These are phyloP conservation scores for Diaporthe ilicicola DNA, from an alignment of 2,329 filamentous ascomycete species.

Conservation along the genomic window DNA sequence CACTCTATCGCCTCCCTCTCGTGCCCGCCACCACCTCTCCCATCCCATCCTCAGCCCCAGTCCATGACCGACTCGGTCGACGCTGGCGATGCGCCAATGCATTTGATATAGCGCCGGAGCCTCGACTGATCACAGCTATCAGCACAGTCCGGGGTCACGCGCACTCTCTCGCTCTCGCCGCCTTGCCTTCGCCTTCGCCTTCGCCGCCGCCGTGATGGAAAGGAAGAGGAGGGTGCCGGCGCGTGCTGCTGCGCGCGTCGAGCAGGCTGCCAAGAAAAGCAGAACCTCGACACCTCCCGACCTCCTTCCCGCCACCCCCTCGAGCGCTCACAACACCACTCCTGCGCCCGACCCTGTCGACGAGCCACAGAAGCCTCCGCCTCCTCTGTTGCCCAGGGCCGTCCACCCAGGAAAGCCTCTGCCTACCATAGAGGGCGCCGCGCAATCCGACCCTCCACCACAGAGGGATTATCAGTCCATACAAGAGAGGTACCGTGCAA, in stretches of 20 bases:
- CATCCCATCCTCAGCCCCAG: background rate
- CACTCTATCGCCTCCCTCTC: slow-evolving; percentile 1
- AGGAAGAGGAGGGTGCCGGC: slow-evolving; percentile 72
- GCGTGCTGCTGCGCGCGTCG: slow-evolving; percentile 67
- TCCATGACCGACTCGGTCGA: slow-evolving; percentile 25
- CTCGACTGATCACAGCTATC: background rate
- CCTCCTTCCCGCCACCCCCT: slow-evolving; percentile 56
- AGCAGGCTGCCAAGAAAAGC: slow-evolving; percentile 65
- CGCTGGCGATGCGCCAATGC: slow-evolving; percentile 26
- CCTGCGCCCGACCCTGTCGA: slow-evolving; percentile 44
- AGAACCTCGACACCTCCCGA: slow-evolving; percentile 65
- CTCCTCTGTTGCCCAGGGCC: slow-evolving; percentile 65
- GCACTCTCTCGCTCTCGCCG: slow-evolving; percentile 8
- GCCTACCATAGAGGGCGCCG: slow-evolving; percentile 70
- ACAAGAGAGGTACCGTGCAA: slow-evolving; percentile 69
- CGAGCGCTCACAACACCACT: slow-evolving; percentile 40
- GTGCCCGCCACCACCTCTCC: background rate
- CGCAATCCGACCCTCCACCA: slow-evolving; percentile 71
- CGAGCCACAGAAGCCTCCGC: slow-evolving; percentile 37
- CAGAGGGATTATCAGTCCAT: slow-evolving; percentile 76
- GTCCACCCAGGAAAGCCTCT: slow-evolving; percentile 73
- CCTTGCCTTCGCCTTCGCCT: slow-evolving; percentile 31
- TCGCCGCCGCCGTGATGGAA: slow-evolving; percentile 58
- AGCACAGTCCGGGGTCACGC: slow-evolving; percentile 1
- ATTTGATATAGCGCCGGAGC: slow-evolving; percentile 14